Percentiles rank a stretch among this genome's conserved stretches.
Conservation (phyloP, 352 stramenopile genomes). For the Globisporangium acanthophoron region DNA sequence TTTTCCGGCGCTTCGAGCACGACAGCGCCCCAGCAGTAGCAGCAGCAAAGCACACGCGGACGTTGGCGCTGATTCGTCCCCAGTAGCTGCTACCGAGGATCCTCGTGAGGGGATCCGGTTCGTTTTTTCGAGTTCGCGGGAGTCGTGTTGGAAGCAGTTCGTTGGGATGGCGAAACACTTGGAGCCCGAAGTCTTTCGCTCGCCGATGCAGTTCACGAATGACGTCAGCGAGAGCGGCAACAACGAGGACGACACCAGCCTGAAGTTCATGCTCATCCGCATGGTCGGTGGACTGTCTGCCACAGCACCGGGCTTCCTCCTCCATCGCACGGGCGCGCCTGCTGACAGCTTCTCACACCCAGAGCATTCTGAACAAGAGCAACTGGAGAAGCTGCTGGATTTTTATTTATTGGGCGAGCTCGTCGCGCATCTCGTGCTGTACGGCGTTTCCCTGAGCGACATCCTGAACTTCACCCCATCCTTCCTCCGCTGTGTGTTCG, state of each 20-base stretch:
- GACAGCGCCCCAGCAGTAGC: neutral
- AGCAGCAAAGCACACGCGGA: neutral
- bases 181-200: conserved; percentile 40
- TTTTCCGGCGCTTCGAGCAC: conserved; percentile 27
- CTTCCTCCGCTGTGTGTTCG: conserved; percentile 40
- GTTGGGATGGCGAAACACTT: conserved; percentile 27
- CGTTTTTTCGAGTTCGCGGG: conserved; percentile 20
- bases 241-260: conserved; percentile 15
- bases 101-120: conserved; percentile 31
- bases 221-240: conserved; percentile 7
- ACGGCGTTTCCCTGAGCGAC: conserved; percentile 33
- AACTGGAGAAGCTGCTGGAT: conserved; percentile 23
- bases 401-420: conserved; percentile 65
- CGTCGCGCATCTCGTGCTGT: conserved; percentile 53
- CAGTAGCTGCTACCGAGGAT: neutral
- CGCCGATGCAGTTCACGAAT: conserved; percentile 36
- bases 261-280: conserved; percentile 38
- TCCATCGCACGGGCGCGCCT: conserved; percentile 5
- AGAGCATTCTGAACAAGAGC: conserved; percentile 1
- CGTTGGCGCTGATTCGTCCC: neutral
- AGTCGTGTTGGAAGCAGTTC: conserved; percentile 49
- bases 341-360: neutral
- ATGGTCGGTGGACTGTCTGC: conserved; percentile 25
- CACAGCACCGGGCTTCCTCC: conserved; percentile 29
- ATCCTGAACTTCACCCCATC: conserved; percentile 49